Base-by-base conservation (phyloP, 2,329 filamentous ascomycete species). In the Scolecobasidium constrictum region DNA sequence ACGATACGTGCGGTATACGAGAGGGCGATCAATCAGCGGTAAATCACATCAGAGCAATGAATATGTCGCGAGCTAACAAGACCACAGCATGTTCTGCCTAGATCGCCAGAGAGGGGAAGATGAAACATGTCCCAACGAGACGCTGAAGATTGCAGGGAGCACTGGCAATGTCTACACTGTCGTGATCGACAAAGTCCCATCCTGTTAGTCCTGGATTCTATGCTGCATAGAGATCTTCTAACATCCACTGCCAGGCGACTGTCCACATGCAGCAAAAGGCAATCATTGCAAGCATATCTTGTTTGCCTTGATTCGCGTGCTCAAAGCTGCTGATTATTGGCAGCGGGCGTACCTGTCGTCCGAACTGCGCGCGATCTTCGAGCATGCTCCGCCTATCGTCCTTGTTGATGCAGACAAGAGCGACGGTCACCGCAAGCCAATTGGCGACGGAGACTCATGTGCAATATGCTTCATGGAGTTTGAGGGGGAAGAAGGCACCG, bases 161-260 rank as follows among this genome's bases (percentile, higher is more conserved):
- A 79, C 74, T 0, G 77, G 77, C 13, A 80, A 80, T 49, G 58
- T 81, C 15, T 81, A 82, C 57, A 70, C 63, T 0, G 68, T 77
- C 23, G 64, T 57, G 9, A 71, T 82, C 42, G 56, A 60, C 45
- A 69, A 71, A 41, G 51, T 65, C 9, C 74, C 75, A 0, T 59
- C 50, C 4, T 79, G 75, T 31, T n/a, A 56, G 65, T 65, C 44
- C 26, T 31, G 9, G 26, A 7, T n/a, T n/a, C 26, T 7, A 9
- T 31, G 9, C 9, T 9, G n/a, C 26, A n/a, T 9, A 31, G 26
- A n/a, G n/a, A 31, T 31, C 9, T 7, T n/a, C n/a, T 7, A 31
- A 9, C 9, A 31, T n/a, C 9, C n/a, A n/a, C 26, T 31, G 9
- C 26, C 26, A 31, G 26, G 26, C 42, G 35, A 44, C 35, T 79